A percentile compares a stretch with the other conserved stretches of the same genome.
Evolutionary conservation across 345 rosid species (phyloP).

Genomic region (Acer campestre): DNA sequence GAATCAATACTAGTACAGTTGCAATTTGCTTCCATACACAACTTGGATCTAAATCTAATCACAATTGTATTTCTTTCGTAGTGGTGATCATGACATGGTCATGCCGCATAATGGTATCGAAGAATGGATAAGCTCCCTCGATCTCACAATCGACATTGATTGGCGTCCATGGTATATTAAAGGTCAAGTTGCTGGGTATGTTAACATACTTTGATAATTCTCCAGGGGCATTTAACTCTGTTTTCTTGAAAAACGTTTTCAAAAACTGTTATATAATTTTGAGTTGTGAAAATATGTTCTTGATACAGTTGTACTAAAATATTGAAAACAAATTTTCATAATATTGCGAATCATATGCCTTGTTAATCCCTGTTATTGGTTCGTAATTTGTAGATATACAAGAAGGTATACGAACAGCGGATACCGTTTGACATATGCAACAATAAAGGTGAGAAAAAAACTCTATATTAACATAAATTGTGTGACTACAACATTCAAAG

Average conservation of each 20-base stretch:
- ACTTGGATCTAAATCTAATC: neutral
- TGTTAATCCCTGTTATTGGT: neutral
- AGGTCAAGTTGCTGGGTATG: slow-evolving; percentile 44
- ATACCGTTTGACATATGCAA: slow-evolving; percentile 29
- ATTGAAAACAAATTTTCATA: too few species aligned
- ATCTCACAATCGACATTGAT: slow-evolving; percentile 18
- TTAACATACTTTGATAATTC: neutral
- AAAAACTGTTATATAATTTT: too few species aligned
- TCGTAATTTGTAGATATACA: slow-evolving; percentile 20
- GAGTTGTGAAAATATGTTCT: too few species aligned
- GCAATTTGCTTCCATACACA: too few species aligned
- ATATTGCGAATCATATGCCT: too few species aligned
- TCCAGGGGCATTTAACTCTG: too few species aligned
- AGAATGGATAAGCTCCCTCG: slow-evolving; percentile 34
- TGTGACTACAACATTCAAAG: too few species aligned
- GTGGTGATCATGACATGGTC: slow-evolving; percentile 45
- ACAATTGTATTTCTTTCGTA: neutral
- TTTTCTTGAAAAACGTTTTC: too few species aligned
- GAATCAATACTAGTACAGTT: neutral
- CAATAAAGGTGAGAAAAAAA: slow-evolving; percentile 18
- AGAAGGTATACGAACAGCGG: slow-evolving; percentile 11
- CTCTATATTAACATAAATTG: neutral
- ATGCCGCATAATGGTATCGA: slow-evolving; percentile 32
- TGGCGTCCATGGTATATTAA: slow-evolving; percentile 41
- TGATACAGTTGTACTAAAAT: too few species aligned